Base-by-base conservation (phyloP, 1,284 basidiomycete species). In the Heterobasidion irregulare region DNA sequence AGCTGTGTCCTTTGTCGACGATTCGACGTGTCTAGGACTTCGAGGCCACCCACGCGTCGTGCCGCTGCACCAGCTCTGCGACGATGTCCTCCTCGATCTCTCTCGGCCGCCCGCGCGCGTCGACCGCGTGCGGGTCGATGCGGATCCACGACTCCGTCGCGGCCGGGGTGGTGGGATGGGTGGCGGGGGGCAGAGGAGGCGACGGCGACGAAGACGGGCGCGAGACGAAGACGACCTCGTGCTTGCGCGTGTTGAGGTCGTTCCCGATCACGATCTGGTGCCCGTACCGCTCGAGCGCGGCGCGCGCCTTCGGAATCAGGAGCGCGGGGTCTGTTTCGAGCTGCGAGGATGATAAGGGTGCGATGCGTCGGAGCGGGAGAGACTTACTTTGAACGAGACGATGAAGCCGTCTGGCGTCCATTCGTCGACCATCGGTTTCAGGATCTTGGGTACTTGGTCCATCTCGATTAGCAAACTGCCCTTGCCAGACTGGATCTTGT, bases 201-300 rank as follows among this genome's bases (percentile, higher is more conserved):
- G 26, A 26, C 26, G 26, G 10, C 38, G 38, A 15, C 9, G 18
- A 26, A 2, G 32, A 36, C 34, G 72, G 45, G 35, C 59, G 62
- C 52, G 74, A 70, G 35, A 99, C 89, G 65, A 99, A 91, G 2
- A 96, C 89, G 54, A 99, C 95, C 67, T 95, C 89, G 62, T 81
- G 81, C 70, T 99, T 99, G 54, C 96, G 82, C 50, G 82, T 77
- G 64, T 95, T 82, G 12, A 99, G 82, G 58, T 96, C 89, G 69
- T 99, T 99, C 32, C 92, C 96, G 62, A 99, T 94, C 51, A 99
- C 97, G 32, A 98, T 85, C 69, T 98, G 95, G 68, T 99, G 96
- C 0, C 95, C 94, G 68, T 99, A 99, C 19, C 94, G 82, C 59
- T 93, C 86, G 33, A 99, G 80, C 2, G 96, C 92, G 2, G 78